These are phyloP conservation scores for Apodospora peruviana DNA, from an alignment of 495 filamentous ascomycete species.

Conservation along the genomic window DNA sequence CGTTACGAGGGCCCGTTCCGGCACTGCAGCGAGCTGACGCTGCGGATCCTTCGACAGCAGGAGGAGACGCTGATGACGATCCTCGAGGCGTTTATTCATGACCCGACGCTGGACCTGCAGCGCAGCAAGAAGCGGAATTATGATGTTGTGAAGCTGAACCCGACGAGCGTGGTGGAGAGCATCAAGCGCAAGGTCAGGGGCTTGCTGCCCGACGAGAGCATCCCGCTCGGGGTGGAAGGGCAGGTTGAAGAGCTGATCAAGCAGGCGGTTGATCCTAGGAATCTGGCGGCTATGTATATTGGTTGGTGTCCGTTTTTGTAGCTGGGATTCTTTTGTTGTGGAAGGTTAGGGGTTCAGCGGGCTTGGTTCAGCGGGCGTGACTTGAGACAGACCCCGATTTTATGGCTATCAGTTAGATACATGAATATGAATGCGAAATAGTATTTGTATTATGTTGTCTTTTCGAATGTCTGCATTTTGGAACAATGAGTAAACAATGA, in stretches of 20 bases:
- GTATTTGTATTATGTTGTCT: slow-evolving; percentile 1
- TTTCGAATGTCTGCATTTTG: neutral
- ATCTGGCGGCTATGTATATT: slow-evolving; percentile 90
- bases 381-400: too few relatives aligned
- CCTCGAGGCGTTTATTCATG: slow-evolving; percentile 91
- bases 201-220: slow-evolving; percentile 74
- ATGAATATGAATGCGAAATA: neutral
- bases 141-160: slow-evolving; percentile 69
- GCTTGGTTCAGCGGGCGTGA: too few relatives aligned
- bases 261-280: slow-evolving; percentile 70
- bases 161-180: slow-evolving; percentile 82
- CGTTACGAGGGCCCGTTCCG: slow-evolving; percentile 91
- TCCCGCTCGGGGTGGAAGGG: slow-evolving; percentile 88
- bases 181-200: slow-evolving; percentile 84
- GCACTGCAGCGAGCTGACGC: slow-evolving; percentile 80
- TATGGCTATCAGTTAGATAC: neutral
- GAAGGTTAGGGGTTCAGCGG: too few relatives aligned
- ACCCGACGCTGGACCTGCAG: slow-evolving; percentile 92
- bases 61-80: slow-evolving; percentile 96
- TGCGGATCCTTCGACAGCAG: slow-evolving; percentile 78
- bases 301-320: slow-evolving; percentile 95
- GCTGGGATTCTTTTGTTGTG: too few relatives aligned
- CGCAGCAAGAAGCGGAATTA: slow-evolving; percentile 63
- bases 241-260: slow-evolving; percentile 90
- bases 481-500: too few relatives aligned